Percentiles rank a stretch among this genome's conserved stretches.
These are phyloP conservation scores for Penicillium pancosmium DNA, from an alignment of 495 filamentous ascomycete genomes.

Conservation along the genomic window DNA sequence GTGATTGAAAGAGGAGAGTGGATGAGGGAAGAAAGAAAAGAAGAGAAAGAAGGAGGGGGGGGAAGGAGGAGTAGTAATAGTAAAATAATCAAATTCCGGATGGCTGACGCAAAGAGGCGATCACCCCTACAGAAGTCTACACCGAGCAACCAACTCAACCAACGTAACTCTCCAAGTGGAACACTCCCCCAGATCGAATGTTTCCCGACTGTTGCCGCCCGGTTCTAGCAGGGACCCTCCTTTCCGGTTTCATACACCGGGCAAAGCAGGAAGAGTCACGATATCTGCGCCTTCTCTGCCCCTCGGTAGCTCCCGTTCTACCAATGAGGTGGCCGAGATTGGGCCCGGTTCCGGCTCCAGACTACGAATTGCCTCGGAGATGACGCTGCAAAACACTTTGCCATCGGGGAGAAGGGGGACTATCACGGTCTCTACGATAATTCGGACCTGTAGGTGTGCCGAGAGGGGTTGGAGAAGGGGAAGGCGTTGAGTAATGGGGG, in stretches of 20 bases:
- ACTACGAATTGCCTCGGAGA: constrained; percentile 27
- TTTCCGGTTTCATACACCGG: constrained; percentile 58
- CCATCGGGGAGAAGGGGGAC: constrained; percentile 12
- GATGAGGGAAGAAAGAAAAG: constrained; percentile 9
- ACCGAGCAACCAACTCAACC: constrained; percentile 27
- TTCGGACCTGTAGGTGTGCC: constrained; percentile 10
- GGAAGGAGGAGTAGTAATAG: constrained; percentile 27
- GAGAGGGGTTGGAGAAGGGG: background rate
- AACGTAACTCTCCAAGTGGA: background rate
- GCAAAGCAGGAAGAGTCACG: constrained; percentile 52
- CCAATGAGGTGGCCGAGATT: constrained; percentile 36
- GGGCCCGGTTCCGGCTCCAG: constrained; percentile 24
- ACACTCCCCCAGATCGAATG: constrained; percentile 16
- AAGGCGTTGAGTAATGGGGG: background rate
- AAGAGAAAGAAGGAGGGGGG: constrained; percentile 21
- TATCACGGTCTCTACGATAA: constrained; percentile 9
- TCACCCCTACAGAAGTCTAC: constrained; percentile 31
- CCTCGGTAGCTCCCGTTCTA: constrained; percentile 39
- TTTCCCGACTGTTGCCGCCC: constrained; percentile 43
- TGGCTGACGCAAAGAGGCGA: constrained; percentile 50
- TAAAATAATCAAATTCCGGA: constrained; percentile 13
- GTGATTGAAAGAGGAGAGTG: background rate
- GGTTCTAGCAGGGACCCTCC: constrained; percentile 17
- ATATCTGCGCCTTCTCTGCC: constrained; percentile 35
- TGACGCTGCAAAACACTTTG: constrained; percentile 37